These are phyloP conservation scores for Phialocephala sp. DNA, from an alignment of 2,329 filamentous ascomycete genomes.

Conservation along the genomic window DNA sequence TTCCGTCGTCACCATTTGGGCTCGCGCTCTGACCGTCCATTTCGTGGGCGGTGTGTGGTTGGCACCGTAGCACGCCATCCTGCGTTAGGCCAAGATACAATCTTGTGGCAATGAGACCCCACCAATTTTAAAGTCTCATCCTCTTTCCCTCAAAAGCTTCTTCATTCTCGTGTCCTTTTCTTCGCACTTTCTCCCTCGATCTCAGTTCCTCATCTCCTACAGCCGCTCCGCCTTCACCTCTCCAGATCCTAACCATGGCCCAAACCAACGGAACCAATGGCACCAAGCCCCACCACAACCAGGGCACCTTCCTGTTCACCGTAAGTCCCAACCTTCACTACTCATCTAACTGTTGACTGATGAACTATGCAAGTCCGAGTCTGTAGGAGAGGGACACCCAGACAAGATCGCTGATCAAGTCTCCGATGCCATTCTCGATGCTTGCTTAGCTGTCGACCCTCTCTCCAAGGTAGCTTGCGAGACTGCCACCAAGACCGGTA, in stretches of 20 bases:
- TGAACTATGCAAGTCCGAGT: constrained; percentile 67
- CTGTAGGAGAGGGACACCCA: constrained; percentile 88
- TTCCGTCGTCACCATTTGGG: neutral
- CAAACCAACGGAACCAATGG: constrained; percentile 44
- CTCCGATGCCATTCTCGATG: constrained; percentile 97
- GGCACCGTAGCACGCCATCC: neutral
- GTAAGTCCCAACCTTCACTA: constrained; percentile 49
- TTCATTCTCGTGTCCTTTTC: constrained; percentile 14
- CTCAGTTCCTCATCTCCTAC: constrained; percentile 49
- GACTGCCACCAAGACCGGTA: constrained; percentile 98
- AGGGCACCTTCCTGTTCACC: constrained; percentile 84
- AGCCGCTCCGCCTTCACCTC: constrained; percentile 64
- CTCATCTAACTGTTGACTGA: constrained; percentile 25
- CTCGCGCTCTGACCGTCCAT: neutral
- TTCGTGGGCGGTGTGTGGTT: neutral
- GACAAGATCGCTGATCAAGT: constrained; percentile 99
- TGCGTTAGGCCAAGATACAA: neutral
- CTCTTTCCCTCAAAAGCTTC: constrained; percentile 15
- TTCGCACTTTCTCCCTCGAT: constrained; percentile 44
- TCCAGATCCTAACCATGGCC: constrained; percentile 67
- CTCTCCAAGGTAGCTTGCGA: constrained; percentile 99
- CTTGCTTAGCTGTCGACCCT: constrained; percentile 91
- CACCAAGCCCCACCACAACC: constrained; percentile 53
- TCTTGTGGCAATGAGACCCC: constrained; percentile 11
- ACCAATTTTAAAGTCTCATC: constrained; percentile 14